Base-by-base conservation (phyloP, 805 yeast genomes). In the Tetrapisispora taiwanensis region DNA sequence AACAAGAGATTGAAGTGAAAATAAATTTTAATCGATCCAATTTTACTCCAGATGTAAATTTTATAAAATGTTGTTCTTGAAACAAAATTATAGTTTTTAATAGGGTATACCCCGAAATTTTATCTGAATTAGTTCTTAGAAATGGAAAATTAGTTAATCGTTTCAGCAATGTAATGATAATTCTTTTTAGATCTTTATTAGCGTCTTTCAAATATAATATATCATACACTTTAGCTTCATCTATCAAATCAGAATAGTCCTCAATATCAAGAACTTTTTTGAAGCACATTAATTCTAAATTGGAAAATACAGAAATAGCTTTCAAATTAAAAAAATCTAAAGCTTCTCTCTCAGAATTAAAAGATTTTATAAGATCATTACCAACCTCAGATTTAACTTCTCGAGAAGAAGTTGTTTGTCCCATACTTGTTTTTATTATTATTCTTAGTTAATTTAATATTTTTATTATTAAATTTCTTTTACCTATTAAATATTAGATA, bases 91-190 rank as follows among this genome's bases (percentile, higher is more conserved):
- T 45, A 0, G 72, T 68, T 48, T 77, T 72, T 13, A 71, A 46
- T 36, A 76, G 45, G 3, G 71, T 72, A 3, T 65, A 61, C 3
- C 63, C 63, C 1, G 67, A 60, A 7, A 75, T 55, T 3, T 62
- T 51, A 10, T 55, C 57, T 5, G 52, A 55, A 27, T 56, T 49
- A 15, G 66, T 67, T 19, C 62, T 58, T 7, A 76, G 46, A 43
- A 76, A 67, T 0, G 85, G 85, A 51, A 72, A 74, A 24, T 64
- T 63, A 0, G 77, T 70, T 26, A 81, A 43, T 5, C 68, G 67
- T 27, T 61, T 58, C 14, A 76, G 4, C 74, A 58, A 6, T 65
- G 59, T 52, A 69, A 70, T 0, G 79, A 43, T 2, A 71, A 30
- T 7, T 62, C 57, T 0, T 65, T 54, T 1, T 68, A 58, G 3